Conservation (phyloP, 169 alveolate genomes). For the Cryptosporidium bovis region DNA sequence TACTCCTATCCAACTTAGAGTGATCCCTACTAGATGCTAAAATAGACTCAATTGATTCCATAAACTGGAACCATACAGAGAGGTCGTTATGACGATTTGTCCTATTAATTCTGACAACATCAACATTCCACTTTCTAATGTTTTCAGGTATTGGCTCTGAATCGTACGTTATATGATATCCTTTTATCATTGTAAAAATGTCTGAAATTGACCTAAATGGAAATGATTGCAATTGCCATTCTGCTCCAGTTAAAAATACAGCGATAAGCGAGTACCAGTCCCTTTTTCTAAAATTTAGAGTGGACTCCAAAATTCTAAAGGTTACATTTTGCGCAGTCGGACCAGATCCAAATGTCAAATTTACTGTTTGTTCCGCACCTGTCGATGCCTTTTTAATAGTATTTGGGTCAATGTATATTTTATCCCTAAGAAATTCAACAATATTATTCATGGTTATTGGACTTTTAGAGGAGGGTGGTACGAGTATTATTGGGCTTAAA, state of each 20-base stretch:
- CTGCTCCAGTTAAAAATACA: slow-evolving; percentile 67
- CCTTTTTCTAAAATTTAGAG: slow-evolving; percentile 67
- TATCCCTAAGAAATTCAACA: slow-evolving; percentile 44
- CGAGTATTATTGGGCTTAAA: slow-evolving; percentile 57
- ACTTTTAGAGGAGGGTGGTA: slow-evolving; percentile 64
- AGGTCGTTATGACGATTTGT: slow-evolving; percentile 73
- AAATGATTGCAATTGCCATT: slow-evolving; percentile 68
- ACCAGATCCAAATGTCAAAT: slow-evolving; percentile 67
- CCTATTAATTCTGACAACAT: slow-evolving; percentile 67
- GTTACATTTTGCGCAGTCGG: slow-evolving; percentile 40
- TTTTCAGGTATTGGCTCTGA: slow-evolving; percentile 74
- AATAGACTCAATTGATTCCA: slow-evolving; percentile 66
- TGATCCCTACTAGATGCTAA: slow-evolving; percentile 69
- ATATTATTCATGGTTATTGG: slow-evolving; percentile 62
- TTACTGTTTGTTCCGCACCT: slow-evolving; percentile 49
- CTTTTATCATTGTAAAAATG: slow-evolving; percentile 62
- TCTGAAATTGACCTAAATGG: slow-evolving; percentile 69
- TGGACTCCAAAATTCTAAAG: slow-evolving; percentile 60
- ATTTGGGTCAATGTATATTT: slow-evolving; percentile 46
- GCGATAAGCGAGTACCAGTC: slow-evolving; percentile 74
- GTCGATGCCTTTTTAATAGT: slow-evolving; percentile 1
- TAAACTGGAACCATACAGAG: slow-evolving; percentile 71
- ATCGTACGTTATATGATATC: slow-evolving; percentile 67
- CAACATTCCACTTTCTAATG: slow-evolving; percentile 70
- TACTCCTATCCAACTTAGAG: slow-evolving; percentile 68